Evolutionary conservation across 148 eudicot species (phyloP).

Genomic region (Cornus suecica): DNA sequence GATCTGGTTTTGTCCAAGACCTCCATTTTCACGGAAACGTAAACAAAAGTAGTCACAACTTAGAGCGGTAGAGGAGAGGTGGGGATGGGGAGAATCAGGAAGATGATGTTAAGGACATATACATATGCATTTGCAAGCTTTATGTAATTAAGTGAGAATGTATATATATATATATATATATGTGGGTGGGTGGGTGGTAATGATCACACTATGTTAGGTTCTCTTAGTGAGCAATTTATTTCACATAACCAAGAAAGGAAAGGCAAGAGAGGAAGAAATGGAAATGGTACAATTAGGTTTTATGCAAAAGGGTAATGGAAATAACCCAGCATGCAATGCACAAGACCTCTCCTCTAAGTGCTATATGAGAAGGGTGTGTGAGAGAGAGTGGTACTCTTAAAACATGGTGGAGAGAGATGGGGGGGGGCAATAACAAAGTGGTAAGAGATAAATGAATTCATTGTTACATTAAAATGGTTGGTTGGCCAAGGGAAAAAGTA

Average conservation of each 20-base stretch:
- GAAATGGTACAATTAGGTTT: neutral
- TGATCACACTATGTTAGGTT: neutral
- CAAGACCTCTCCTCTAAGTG: neutral
- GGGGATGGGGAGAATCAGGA: constrained; percentile 10
- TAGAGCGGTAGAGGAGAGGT: neutral
- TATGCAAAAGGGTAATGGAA: constrained; percentile 9
- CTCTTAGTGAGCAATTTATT: neutral
- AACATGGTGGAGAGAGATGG: neutral
- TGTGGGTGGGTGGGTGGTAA: too few relatives aligned
- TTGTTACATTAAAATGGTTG: constrained; percentile 23
- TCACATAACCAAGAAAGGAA: neutral
- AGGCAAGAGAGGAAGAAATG: neutral
- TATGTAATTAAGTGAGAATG: neutral
- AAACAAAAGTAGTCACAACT: too few relatives aligned
- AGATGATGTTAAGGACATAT: constrained; percentile 6
- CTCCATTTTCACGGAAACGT: constrained; percentile 7
- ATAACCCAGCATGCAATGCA: neutral
- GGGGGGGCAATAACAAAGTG: neutral
- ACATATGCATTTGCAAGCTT: neutral
- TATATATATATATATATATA: too few relatives aligned
- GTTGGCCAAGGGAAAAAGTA: constrained; percentile 22
- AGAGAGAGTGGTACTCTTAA: neutral
- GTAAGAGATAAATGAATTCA: constrained; percentile 10
- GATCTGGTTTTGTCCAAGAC: constrained; percentile 18
- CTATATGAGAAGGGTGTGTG: neutral